Conservation (phyloP, 2,329 filamentous ascomycete genomes). For the Aspergillus arachidicola region DNA sequence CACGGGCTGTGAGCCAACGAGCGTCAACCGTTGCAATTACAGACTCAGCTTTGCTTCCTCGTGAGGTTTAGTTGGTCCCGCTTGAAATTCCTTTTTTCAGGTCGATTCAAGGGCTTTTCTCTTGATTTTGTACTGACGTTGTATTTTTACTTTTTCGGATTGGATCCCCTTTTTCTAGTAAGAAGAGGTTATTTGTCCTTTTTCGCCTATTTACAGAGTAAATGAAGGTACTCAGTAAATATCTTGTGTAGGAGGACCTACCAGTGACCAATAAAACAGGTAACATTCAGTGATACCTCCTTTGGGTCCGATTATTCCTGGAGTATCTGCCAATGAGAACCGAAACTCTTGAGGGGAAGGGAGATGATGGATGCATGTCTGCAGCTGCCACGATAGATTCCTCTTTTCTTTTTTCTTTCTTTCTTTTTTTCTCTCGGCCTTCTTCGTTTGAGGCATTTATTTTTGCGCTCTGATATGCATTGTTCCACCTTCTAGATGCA, state of each 20-base stretch:
- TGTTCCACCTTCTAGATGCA: conserved; percentile 3
- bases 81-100: conserved; percentile 8
- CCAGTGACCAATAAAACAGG: background rate
- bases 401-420: background rate
- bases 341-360: background rate
- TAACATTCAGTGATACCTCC: background rate
- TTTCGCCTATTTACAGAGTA: background rate
- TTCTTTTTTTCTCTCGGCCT: background rate
- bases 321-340: conserved; percentile 1
- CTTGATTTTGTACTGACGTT: background rate
- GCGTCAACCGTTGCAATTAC: conserved; percentile 22
- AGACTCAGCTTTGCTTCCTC: background rate
- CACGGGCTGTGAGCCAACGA: conserved; percentile 24
- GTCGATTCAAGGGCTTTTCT: background rate
- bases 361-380: conserved; percentile 3
- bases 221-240: background rate
- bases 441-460: conserved; percentile 10
- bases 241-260: background rate
- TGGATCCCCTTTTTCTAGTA: background rate
- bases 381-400: background rate
- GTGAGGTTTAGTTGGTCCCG: conserved; percentile 9
- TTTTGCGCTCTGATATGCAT: conserved; percentile 4
- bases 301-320: background rate
- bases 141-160: background rate
- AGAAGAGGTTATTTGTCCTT: background rate